Percentiles rank a stretch among this genome's conserved stretches.
These are phyloP conservation scores for Venturia aucupariae DNA, from an alignment of 2,329 filamentous ascomycete species.

Conservation along the genomic window DNA sequence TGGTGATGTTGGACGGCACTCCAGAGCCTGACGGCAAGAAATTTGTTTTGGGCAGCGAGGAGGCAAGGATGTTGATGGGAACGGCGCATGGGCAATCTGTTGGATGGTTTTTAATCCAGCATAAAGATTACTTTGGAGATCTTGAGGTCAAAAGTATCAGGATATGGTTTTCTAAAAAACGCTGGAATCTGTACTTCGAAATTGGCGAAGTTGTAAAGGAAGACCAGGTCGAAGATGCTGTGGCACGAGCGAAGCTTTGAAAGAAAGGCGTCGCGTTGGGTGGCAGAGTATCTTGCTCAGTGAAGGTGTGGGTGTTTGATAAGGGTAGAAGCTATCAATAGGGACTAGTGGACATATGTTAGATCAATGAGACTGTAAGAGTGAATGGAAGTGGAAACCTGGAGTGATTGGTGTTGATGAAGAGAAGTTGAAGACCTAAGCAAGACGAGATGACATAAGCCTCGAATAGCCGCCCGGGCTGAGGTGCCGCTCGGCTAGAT, in stretches of 20 bases:
- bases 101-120: not conserved
- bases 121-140: conserved; percentile 6
- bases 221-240: not conserved
- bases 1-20: not conserved
- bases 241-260: not conserved
- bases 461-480: not conserved
- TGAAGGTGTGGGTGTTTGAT: no score
- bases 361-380: no score
- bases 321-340: no score
- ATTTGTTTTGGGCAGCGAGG: not conserved
- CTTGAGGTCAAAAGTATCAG: not conserved
- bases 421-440: no score
- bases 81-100: not conserved
- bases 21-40: not conserved
- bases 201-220: not conserved
- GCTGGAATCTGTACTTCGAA: not conserved
- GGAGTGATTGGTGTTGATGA: no score
- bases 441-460: not conserved
- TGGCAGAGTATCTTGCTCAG: no score
- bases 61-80: not conserved
- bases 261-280: not conserved
- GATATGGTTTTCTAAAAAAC: not conserved
- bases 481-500: not conserved
- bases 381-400: no score
- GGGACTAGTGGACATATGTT: no score